Conservation (phyloP, 2,329 filamentous ascomycete genomes). For the Phialophora expanda region DNA sequence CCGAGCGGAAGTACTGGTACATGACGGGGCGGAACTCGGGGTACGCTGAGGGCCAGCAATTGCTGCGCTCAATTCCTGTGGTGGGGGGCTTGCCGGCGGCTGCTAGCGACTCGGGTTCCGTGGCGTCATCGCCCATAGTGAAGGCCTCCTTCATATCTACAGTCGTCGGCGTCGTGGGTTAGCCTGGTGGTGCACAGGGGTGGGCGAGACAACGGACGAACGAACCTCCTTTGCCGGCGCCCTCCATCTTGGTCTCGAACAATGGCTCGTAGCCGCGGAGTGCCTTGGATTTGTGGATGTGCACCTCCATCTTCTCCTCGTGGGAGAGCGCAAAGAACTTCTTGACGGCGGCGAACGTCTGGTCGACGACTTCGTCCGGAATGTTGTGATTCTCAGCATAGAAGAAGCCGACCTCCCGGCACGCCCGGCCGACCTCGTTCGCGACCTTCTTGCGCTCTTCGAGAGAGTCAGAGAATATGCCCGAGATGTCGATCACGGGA, state of each 20-base stretch:
- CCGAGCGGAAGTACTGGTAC: slow-evolving; percentile 14
- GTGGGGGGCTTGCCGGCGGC: too few species aligned
- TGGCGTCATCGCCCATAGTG: slow-evolving; percentile 16
- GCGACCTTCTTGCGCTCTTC: slow-evolving; percentile 49
- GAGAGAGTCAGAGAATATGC: slow-evolving; percentile 45
- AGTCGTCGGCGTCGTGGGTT: neutral
- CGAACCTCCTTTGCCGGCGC: slow-evolving; percentile 16
- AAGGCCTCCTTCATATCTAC: slow-evolving; percentile 18
- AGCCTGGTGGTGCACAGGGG: neutral
- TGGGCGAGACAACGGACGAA: slow-evolving; percentile 15
- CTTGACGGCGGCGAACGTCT: slow-evolving; percentile 48
- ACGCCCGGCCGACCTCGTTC: slow-evolving; percentile 49
- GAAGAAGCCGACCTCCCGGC: slow-evolving; percentile 47
- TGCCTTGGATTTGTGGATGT: slow-evolving; percentile 41
- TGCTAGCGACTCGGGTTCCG: slow-evolving; percentile 7
- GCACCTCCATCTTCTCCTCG: slow-evolving; percentile 56
- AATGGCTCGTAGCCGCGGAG: slow-evolving; percentile 16
- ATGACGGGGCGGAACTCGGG: slow-evolving; percentile 14
- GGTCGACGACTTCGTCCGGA: slow-evolving; percentile 29
- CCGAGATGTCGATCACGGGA: slow-evolving; percentile 53
- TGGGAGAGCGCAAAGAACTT: slow-evolving; percentile 52
- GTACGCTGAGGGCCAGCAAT: slow-evolving; percentile 13
- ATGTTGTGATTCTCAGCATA: slow-evolving; percentile 40
- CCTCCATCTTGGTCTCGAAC: slow-evolving; percentile 20
- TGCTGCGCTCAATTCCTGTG: neutral